These are phyloP conservation scores for Phytophthora cryptogea DNA, from an alignment of 352 stramenopile genomes.

Conservation along the genomic window DNA sequence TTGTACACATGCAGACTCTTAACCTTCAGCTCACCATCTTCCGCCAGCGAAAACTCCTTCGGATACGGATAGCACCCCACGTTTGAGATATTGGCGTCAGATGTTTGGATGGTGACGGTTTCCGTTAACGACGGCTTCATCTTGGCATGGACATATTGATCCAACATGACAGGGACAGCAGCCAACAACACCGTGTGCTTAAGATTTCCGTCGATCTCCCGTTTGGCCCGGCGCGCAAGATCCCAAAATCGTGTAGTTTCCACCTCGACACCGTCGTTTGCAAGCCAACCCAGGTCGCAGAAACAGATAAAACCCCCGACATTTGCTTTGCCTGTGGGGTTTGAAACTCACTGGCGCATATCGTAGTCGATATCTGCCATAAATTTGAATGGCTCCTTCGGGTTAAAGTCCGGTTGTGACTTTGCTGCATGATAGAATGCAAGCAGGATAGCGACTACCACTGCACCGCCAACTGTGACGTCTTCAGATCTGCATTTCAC, in stretches of 20 bases:
- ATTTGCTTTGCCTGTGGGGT: slow-evolving; percentile 19
- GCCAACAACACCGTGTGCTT: slow-evolving; percentile 17
- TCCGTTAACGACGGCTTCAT: slow-evolving; percentile 21
- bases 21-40: slow-evolving; percentile 13
- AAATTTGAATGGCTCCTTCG: slow-evolving; percentile 40
- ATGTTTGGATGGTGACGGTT: slow-evolving; percentile 15
- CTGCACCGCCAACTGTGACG: slow-evolving; percentile 41
- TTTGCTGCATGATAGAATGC: slow-evolving; percentile 30
- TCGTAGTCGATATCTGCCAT: slow-evolving; percentile 41
- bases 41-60: slow-evolving; percentile 10
- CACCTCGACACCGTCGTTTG: slow-evolving; percentile 27
- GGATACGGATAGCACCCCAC: slow-evolving; percentile 30
- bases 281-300: slow-evolving; percentile 19
- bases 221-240: slow-evolving; percentile 39
- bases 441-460: slow-evolving; percentile 27
- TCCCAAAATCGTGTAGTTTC: slow-evolving; percentile 44
- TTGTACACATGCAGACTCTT: slow-evolving; percentile 39
- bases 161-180: slow-evolving; percentile 15
- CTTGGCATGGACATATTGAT: slow-evolving; percentile 19
- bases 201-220: slow-evolving; percentile 29
- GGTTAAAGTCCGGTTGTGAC: slow-evolving; percentile 7
- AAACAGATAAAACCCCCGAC: slow-evolving; percentile 41
- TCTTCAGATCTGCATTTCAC: slow-evolving; percentile 32
- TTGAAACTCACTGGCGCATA: slow-evolving; percentile 45
- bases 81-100: slow-evolving; percentile 33